Evolutionary conservation across 2,329 filamentous ascomycete species (phyloP).

Genomic region (Trichophyton schoenleinii): DNA sequence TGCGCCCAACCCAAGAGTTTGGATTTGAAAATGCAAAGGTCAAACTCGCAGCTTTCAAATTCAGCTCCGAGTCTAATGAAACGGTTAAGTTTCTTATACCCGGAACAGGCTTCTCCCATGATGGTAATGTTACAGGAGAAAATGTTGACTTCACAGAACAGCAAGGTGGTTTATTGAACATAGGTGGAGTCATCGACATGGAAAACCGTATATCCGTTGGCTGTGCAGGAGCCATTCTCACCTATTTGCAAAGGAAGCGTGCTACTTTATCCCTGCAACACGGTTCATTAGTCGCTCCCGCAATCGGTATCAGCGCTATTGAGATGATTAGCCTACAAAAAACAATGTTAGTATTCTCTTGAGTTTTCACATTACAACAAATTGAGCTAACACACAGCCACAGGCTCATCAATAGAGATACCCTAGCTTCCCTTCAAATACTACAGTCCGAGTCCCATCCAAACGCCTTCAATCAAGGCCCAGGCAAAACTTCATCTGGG

Average conservation of each 20-base stretch:
- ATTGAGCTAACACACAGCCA: conserved; percentile 20
- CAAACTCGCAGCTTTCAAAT: conserved; percentile 49
- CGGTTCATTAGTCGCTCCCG: conserved; percentile 40
- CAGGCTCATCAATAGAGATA: conserved; percentile 73
- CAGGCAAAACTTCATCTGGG: conserved; percentile 46
- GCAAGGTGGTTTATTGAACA: conserved; percentile 53
- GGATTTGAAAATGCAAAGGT: conserved; percentile 52
- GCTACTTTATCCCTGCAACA: conserved; percentile 51
- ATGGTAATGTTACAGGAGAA: conserved; percentile 28
- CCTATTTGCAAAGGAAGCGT: conserved; percentile 58
- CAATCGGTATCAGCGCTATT: conserved; percentile 51
- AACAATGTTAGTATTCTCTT: conserved; percentile 39
- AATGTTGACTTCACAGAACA: conserved; percentile 39
- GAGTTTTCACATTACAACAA: neutral
- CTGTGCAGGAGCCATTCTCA: conserved; percentile 77
- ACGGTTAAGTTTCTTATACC: conserved; percentile 50
- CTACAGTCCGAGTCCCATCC: conserved; percentile 72
- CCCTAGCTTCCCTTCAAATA: conserved; percentile 71
- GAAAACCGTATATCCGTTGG: conserved; percentile 64
- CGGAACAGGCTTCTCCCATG: conserved; percentile 39
- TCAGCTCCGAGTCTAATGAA: conserved; percentile 37
- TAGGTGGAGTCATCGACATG: conserved; percentile 59
- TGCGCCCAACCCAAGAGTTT: conserved; percentile 61
- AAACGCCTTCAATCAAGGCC: conserved; percentile 63
- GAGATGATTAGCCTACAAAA: conserved; percentile 61